Percentiles rank a stretch among this genome's conserved stretches.
Conservation (phyloP, 768 basidiomycete species). For the Kwoniella sp. region DNA sequence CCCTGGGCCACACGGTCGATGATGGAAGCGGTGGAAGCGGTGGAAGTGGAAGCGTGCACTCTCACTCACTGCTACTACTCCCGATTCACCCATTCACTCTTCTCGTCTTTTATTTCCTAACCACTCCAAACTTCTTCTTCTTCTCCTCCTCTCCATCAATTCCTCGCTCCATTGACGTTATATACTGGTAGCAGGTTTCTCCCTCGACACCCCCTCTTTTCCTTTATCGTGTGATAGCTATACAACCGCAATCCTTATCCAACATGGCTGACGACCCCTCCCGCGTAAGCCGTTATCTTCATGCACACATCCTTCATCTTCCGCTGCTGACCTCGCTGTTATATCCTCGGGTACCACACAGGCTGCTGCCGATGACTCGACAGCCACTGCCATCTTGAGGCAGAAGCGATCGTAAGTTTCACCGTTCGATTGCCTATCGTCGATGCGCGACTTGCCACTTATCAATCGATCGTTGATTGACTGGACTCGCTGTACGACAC, state of each 20-base stretch:
- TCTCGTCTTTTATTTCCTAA: too few relatives aligned
- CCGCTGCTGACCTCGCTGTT: not conserved
- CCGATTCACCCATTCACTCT: too few relatives aligned
- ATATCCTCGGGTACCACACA: conserved; percentile 11
- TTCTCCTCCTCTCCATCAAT: too few relatives aligned
- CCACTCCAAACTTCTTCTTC: too few relatives aligned
- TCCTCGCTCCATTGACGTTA: too few relatives aligned
- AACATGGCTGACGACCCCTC: conserved; percentile 33
- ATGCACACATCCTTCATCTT: not conserved
- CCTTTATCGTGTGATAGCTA: too few relatives aligned
- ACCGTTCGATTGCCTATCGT: not conserved
- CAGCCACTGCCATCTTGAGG: conserved; percentile 90
- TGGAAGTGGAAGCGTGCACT: too few relatives aligned
- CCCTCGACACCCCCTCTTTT: too few relatives aligned
- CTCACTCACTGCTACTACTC: too few relatives aligned
- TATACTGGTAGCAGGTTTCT: too few relatives aligned
- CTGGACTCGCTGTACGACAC: not conserved
- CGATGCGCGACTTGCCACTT: conserved; percentile 6
- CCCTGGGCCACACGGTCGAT: not conserved
- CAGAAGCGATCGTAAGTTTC: conserved; percentile 91
- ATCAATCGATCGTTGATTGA: not conserved
- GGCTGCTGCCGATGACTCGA: conserved; percentile 52
- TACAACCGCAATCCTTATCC: not conserved
- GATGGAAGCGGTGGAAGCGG: not conserved
- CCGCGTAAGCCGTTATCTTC: conserved; percentile 10